phyloP scores from a whole-genome alignment of 345 rosid species.

The Fremontodendron californicum region DNA sequence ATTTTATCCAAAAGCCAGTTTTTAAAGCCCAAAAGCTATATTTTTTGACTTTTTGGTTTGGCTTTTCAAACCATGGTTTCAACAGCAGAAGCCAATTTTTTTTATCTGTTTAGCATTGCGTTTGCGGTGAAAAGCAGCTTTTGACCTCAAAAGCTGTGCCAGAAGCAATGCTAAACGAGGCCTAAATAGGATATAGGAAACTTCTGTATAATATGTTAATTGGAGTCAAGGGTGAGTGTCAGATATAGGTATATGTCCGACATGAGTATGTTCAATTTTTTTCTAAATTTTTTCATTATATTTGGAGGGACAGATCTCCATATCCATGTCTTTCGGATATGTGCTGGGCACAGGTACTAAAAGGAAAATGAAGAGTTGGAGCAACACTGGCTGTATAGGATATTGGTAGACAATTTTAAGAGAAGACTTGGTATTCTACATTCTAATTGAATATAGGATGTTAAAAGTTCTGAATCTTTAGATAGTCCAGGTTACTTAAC shows the following conservation, averaged over 20 bases:
- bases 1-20: too few relatives aligned
- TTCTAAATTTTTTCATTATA: neutral
- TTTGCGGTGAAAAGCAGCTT: too few relatives aligned
- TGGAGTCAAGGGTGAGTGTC: neutral
- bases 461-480: neutral
- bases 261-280: neutral
- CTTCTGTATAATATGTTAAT: neutral
- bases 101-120: too few relatives aligned
- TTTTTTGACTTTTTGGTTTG: too few relatives aligned
- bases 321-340: neutral
- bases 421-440: neutral
- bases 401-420: neutral
- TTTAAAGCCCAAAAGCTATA: too few relatives aligned
- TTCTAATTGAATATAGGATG: neutral
- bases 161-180: too few relatives aligned
- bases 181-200: neutral
- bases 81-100: too few relatives aligned
- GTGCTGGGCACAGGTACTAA: neutral
- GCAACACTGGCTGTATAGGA: neutral
- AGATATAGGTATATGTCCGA: neutral
- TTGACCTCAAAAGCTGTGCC: too few relatives aligned
- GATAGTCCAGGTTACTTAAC: neutral
- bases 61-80: too few relatives aligned
- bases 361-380: neutral
- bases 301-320: neutral